Evolutionary conservation across 345 rosid species (phyloP), one percentile per base, ranked within the genome.

Genomic region (Cardiospermum halicacabum): DNA sequence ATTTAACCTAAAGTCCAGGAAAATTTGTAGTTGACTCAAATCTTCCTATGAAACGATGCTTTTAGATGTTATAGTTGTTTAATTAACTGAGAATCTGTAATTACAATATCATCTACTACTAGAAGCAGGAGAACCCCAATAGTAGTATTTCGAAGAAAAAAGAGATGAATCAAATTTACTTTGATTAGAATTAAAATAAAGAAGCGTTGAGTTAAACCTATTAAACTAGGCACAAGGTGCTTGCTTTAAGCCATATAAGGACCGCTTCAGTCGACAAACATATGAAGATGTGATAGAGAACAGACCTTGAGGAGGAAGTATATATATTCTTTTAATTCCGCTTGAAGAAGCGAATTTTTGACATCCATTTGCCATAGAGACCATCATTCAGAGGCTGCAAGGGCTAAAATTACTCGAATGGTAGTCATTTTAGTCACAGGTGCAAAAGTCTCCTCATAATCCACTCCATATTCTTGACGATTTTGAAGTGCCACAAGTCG

Each of bases 141-240:
- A 39, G 50, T 1, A 50, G 16, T 39, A 3, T 58, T 9, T 15
- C 3, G 4, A 9, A 65, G 3, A 7, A 59, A 65, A 3, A 60
- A n/a, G 11, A 0, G 1, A 59, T 1, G 36, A 37, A 5, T 71
- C 55, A 58, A 36, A 64, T 2, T 32, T 13, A 47, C 36, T 64
- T 3, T 49, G 36, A 19, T 5, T 13, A 36, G 55, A 70, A 24
- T 3, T 30, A 0, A 31, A 54, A 6, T 0, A 0, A 5, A 47
- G 13, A 0, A 58, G 11, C 6, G 47, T 53, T 5, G n/a, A 19
- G 3, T 4, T 21, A 11, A 59, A 65, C 50, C 50, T 68, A 9
- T 43, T 31, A 67, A 57, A 57, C 70, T 64, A 67, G 5, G 40
- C 63, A 16, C 16, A 11, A 0, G 45, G 63, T 4, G 62, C 55